Evolutionary conservation across 257 asterid species (phyloP).

Genomic region (Solanum virginianum): DNA sequence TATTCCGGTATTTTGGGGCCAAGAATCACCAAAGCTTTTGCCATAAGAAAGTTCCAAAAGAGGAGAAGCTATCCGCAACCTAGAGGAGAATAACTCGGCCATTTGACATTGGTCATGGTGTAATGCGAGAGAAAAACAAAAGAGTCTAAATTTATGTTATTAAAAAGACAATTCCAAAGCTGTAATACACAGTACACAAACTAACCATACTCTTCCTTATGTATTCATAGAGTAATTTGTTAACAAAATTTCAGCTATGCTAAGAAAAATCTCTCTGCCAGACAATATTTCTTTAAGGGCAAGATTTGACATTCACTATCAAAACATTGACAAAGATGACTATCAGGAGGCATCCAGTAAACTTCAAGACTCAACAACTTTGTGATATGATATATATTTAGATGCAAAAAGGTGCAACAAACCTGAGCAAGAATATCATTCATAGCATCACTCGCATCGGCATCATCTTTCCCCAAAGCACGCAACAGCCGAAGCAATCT

Average conservation of each 20-base stretch:
- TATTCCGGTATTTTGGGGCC: background rate
- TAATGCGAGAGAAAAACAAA: background rate
- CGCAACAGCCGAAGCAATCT: conserved; percentile 73
- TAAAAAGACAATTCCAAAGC: background rate
- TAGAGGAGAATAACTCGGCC: background rate
- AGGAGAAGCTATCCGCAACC: background rate
- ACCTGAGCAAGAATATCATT: conserved; percentile 99
- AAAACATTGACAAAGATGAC: background rate
- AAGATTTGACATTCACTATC: background rate
- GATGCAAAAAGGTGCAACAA: conserved; percentile 4
- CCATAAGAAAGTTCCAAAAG: background rate
- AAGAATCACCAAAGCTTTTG: background rate
- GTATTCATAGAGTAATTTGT: background rate
- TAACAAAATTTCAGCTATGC: background rate
- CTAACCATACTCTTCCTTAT: background rate
- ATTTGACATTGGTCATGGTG: background rate
- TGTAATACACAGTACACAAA: background rate
- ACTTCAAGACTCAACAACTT: background rate
- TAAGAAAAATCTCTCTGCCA: background rate
- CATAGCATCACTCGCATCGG: conserved; percentile 92
- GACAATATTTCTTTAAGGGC: background rate
- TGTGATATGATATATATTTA: background rate
- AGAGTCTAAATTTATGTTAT: background rate
- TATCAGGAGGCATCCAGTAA: background rate
- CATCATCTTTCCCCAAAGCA: conserved; percentile 87